Base-by-base conservation (phyloP, 2,329 filamentous ascomycete species). In the Cercospora canescens region DNA sequence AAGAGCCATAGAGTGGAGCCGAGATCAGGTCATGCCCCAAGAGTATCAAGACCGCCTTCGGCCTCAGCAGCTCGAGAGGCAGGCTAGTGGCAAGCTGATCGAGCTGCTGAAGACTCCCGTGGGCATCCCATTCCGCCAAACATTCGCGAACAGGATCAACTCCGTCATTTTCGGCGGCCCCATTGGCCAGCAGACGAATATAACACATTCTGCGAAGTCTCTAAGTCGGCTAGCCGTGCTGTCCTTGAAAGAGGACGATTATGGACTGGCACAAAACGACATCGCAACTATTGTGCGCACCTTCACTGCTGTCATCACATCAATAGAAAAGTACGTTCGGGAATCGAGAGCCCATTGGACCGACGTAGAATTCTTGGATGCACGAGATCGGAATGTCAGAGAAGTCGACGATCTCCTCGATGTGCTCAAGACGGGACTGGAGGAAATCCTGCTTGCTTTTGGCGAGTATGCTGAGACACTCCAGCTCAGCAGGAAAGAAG, bases 211-310 rank as follows among this genome's bases (percentile, higher is more conserved):
- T 0, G 83, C 88, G 6, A 86, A 88, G 67, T 86, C 90, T 0
- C 80, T 96, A 1, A 69, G 69, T 32, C 61, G 64, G n/a, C 83
- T 98, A 30, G 86, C 91, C 0, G 85, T 92, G 4, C 86, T 86
- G 68, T 94, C 91, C 77, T 80, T 97, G 62, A 82, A 83, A 3
- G 94, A 98, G 78, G 94, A 98, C 76, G 85, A 86, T 55, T 95
- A 89, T 75, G 94, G 94, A 14, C 91, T 92, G 71, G 94, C 96
- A n/a, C 90, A 96, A 70, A 85, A 88, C 50, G 91, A 95, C 69
- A 88, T 98, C 2, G 87, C 91, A 1, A 81, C 80, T 57, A 89
- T 96, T 64, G 87, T 97, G 59, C 87, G 90, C 55, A 87, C 88
- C 1, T 87, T 96, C 67, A 94, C 92, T 0, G 72, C 77, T 0